Evolutionary conservation across 768 basidiomycete species (phyloP).

Genomic region (Suillus subluteus): DNA sequence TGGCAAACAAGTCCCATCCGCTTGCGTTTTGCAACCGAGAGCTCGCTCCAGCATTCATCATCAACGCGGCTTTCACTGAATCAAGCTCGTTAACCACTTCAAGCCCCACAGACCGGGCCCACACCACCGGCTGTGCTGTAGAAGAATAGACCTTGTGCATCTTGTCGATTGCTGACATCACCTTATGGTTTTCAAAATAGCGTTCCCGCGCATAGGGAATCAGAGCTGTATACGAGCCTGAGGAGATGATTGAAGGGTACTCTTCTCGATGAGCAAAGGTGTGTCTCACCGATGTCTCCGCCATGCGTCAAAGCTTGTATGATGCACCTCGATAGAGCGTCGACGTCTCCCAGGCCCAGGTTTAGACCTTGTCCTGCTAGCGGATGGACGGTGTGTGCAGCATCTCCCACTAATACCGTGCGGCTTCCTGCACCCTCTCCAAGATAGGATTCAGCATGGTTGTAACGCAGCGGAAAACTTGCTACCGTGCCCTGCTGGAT

Average conservation of each 20-base stretch:
- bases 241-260: neutral
- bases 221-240: constrained; percentile 78
- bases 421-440: constrained; percentile 69
- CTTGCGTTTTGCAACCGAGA: constrained; percentile 25
- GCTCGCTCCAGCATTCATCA: constrained; percentile 73
- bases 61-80: constrained; percentile 78
- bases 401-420: constrained; percentile 92
- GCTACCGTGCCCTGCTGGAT: constrained; percentile 78
- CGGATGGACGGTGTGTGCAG: constrained; percentile 94
- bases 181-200: constrained; percentile 84
- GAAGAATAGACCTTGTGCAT: constrained; percentile 85
- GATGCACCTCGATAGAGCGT: constrained; percentile 70
- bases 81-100: constrained; percentile 92
- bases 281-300: constrained; percentile 76
- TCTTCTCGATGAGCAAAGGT: neutral
- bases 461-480: constrained; percentile 88
- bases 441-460: constrained; percentile 85
- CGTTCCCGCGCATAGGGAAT: constrained; percentile 78
- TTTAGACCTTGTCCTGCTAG: constrained; percentile 97
- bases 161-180: constrained; percentile 87
- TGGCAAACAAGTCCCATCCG: constrained; percentile 40
- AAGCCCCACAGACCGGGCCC: constrained; percentile 84
- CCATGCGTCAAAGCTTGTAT: constrained; percentile 59
- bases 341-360: constrained; percentile 87
- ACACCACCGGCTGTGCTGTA: constrained; percentile 71